These are phyloP conservation scores for Cryptosporidium ubiquitum DNA, from an alignment of 169 alveolate species.

Conservation along the genomic window DNA sequence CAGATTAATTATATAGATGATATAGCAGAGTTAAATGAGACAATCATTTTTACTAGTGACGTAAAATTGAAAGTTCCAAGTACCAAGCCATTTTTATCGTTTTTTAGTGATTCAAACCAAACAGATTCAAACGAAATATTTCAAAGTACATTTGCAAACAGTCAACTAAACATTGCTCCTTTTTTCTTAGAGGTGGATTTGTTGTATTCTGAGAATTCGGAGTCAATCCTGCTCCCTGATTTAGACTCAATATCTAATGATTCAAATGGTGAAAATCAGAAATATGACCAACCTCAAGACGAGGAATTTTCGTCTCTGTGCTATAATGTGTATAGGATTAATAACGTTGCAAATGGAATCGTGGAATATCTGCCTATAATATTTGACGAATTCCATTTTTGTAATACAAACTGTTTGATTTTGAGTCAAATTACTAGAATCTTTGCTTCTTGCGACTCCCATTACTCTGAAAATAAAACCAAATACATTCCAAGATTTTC, in stretches of 20 bases:
- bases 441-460: constrained; percentile 2
- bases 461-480: constrained; percentile 20
- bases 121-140: constrained; percentile 6
- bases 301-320: constrained; percentile 46
- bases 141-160: constrained; percentile 15
- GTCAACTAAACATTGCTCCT: constrained; percentile 17
- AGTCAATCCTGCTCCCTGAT: background rate
- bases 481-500: constrained; percentile 25
- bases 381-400: constrained; percentile 71
- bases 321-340: constrained; percentile 64
- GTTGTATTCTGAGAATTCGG: constrained; percentile 30
- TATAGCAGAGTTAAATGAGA: constrained; percentile 52
- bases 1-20: constrained; percentile 47
- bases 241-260: background rate
- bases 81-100: background rate
- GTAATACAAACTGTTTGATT: constrained; percentile 40
- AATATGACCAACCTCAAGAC: background rate
- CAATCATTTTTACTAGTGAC: constrained; percentile 28
- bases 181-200: constrained; percentile 69
- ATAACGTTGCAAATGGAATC: constrained; percentile 64
- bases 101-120: constrained; percentile 20
- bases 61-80: constrained; percentile 10
- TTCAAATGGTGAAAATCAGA: background rate
- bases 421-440: constrained; percentile 52
- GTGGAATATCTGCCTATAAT: constrained; percentile 54